phyloP scores from a whole-genome alignment of 257 asterid genomes.

The Cordia subcordata region DNA sequence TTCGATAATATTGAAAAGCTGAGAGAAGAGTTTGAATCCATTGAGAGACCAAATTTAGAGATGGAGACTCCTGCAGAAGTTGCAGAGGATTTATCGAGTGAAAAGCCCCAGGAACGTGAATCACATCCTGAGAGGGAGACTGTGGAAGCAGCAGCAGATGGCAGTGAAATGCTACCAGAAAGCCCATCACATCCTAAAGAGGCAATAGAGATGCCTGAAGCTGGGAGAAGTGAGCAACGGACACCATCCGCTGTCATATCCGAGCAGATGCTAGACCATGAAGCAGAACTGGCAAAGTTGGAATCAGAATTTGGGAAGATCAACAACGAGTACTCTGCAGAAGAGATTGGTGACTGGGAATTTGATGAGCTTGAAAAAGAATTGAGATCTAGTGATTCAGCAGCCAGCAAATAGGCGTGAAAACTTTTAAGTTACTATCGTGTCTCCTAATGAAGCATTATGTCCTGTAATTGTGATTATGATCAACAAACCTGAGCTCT shows the following conservation, averaged over 20 bases:
- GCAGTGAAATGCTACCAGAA: neutral
- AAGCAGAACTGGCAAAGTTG: conserved; percentile 74
- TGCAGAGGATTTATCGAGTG: conserved; percentile 33
- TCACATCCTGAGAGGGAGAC: conserved; percentile 29
- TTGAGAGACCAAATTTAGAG: conserved; percentile 79
- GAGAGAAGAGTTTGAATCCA: conserved; percentile 64
- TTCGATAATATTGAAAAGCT: conserved; percentile 69
- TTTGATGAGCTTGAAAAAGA: conserved; percentile 93
- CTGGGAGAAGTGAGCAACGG: conserved; percentile 23
- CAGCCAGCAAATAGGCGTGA: conserved; percentile 32
- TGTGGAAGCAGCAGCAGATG: conserved; percentile 8
- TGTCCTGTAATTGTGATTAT: neutral
- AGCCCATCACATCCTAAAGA: no score
- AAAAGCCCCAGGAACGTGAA: conserved; percentile 29
- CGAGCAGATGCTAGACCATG: conserved; percentile 52
- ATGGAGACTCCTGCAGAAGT: conserved; percentile 65
- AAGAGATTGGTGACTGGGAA: conserved; percentile 93
- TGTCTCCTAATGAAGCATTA: no score
- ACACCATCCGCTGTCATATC: conserved; percentile 26
- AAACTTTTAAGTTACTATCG: neutral
- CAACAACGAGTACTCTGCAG: conserved; percentile 52
- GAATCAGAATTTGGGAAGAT: conserved; percentile 90
- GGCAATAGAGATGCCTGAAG: conserved; percentile 8
- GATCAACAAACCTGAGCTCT: neutral
- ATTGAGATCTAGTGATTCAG: conserved; percentile 47